phyloP scores from a whole-genome alignment of 2,329 filamentous ascomycete genomes.

The Epichloe sylvatica region DNA sequence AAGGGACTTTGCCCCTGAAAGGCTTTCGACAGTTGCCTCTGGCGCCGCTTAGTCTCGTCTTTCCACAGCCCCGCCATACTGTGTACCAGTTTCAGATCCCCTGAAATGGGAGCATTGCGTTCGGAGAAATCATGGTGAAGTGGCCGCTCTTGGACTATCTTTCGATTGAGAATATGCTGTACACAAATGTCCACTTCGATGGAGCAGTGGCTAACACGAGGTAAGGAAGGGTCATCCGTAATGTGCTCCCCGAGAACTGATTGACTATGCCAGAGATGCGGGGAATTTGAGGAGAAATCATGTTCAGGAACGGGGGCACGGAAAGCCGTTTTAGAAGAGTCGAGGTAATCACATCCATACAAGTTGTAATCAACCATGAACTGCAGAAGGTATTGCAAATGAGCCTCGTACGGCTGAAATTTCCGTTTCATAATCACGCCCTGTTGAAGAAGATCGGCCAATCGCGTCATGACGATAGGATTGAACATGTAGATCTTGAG shows the following conservation, averaged over 20 bases:
- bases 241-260: constrained; percentile 42
- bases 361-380: constrained; percentile 99
- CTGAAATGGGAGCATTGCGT: constrained; percentile 44
- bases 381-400: constrained; percentile 81
- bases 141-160: constrained; percentile 57
- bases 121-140: constrained; percentile 85
- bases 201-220: constrained; percentile 72
- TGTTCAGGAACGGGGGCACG: constrained; percentile 60
- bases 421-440: constrained; percentile 71
- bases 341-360: constrained; percentile 82
- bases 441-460: constrained; percentile 76
- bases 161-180: constrained; percentile 74
- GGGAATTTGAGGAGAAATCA: constrained; percentile 41
- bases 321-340: constrained; percentile 57
- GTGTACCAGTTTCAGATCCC: constrained; percentile 69
- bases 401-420: constrained; percentile 88
- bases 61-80: constrained; percentile 92
- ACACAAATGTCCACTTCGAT: constrained; percentile 84
- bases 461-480: constrained; percentile 69
- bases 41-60: constrained; percentile 71
- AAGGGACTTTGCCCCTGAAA: constrained; percentile 62
- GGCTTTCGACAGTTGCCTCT: constrained; percentile 51
- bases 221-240: constrained; percentile 48
- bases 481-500: constrained; percentile 93
- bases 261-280: constrained; percentile 67